A percentile compares a stretch with the other conserved stretches of the same genome.
These are phyloP conservation scores for Fraxinus cuspidata DNA, from an alignment of 257 asterid genomes.

Conservation along the genomic window DNA sequence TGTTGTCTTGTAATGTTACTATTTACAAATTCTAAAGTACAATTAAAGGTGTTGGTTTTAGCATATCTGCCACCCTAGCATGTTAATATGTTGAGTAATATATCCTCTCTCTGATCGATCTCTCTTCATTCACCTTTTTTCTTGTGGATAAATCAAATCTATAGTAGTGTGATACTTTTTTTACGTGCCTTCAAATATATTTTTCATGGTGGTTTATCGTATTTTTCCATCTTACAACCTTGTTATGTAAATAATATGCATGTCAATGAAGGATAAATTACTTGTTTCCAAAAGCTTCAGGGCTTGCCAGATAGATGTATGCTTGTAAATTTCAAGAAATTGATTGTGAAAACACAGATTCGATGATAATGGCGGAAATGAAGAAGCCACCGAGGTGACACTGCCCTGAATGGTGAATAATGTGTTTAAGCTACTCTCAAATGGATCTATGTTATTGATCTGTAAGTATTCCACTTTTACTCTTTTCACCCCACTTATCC, in stretches of 20 bases:
- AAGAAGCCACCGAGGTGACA: background rate
- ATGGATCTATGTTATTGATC: background rate
- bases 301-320: background rate
- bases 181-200: background rate
- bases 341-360: background rate
- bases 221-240: background rate
- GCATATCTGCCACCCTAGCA: background rate
- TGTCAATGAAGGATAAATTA: background rate
- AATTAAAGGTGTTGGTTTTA: background rate
- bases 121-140: background rate
- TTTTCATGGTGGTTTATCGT: background rate
- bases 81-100: background rate
- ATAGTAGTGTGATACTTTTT: background rate
- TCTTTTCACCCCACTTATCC: background rate
- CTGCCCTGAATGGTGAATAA: background rate
- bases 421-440: background rate
- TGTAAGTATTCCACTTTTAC: background rate
- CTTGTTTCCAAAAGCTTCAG: background rate
- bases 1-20: background rate
- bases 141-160: background rate
- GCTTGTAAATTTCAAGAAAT: background rate
- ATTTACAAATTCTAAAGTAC: background rate
- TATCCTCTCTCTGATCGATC: background rate
- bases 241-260: background rate
- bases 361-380: background rate